Evolutionary conservation across 2,329 filamentous ascomycete genomes (phyloP).

Genomic region (Volutella citrinella): DNA sequence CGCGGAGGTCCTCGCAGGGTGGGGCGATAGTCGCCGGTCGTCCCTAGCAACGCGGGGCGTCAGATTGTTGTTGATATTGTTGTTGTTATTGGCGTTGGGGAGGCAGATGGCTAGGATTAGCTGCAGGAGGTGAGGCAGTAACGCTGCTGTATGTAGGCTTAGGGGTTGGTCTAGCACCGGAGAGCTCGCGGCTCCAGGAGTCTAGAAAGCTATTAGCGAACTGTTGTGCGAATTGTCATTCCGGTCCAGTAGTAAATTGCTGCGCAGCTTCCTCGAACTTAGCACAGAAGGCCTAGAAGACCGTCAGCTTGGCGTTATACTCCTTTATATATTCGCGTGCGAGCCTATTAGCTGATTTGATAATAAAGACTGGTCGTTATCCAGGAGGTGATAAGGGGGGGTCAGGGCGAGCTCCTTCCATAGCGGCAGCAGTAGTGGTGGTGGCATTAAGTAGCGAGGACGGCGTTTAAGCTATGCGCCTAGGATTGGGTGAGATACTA

Average conservation of each 20-base stretch:
- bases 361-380: conserved; percentile 5
- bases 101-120: background rate
- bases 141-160: conserved; percentile 7
- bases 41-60: conserved; percentile 10
- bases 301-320: conserved; percentile 9
- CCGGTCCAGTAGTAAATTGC: conserved; percentile 6
- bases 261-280: conserved; percentile 10
- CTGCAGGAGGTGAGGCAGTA: background rate
- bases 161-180: conserved; percentile 1
- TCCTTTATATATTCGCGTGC: conserved; percentile 2
- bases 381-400: background rate
- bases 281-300: conserved; percentile 11
- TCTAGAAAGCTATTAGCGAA: conserved; percentile 10
- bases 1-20: conserved; percentile 10
- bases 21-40: conserved; percentile 9
- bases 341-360: conserved; percentile 6
- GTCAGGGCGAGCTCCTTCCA: conserved; percentile 7
- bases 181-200: conserved; percentile 9
- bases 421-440: conserved; percentile 2
- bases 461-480: too few species aligned
- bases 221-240: conserved; percentile 9
- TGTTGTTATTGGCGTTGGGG: conserved; percentile 4
- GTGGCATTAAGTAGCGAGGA: conserved; percentile 1
- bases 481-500: conserved; percentile 1
- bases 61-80: too few species aligned